These are phyloP conservation scores for Flaveria brownii DNA, from an alignment of 129 eudicot species.

Conservation along the genomic window DNA sequence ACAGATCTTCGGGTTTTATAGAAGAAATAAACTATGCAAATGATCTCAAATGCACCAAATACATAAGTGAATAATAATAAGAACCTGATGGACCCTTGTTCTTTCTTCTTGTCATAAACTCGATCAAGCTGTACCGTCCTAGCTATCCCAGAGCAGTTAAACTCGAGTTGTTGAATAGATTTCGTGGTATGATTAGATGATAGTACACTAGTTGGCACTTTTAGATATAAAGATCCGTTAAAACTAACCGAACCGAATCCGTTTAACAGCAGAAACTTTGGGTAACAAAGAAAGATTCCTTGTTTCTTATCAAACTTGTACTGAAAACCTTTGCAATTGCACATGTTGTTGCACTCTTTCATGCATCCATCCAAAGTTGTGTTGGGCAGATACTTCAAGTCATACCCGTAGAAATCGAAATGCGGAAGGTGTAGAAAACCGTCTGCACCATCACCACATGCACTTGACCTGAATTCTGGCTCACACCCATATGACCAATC, in stretches of 20 bases:
- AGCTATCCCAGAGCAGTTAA: constrained; percentile 18
- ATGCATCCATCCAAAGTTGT: constrained; percentile 38
- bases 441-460: constrained; percentile 9
- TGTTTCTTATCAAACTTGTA: constrained; percentile 17
- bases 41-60: constrained; percentile 44
- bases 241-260: constrained; percentile 35
- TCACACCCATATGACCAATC: constrained; percentile 51
- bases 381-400: constrained; percentile 28
- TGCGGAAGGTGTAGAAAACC: constrained; percentile 32
- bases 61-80: constrained; percentile 37
- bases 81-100: constrained; percentile 29
- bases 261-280: constrained; percentile 47
- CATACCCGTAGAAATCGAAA: constrained; percentile 44
- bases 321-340: constrained; percentile 52
- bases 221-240: constrained; percentile 30
- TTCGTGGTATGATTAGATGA: constrained; percentile 3
- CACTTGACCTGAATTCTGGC: constrained; percentile 28
- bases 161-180: constrained; percentile 2
- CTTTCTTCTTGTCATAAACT: constrained; percentile 29
- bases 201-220: constrained; percentile 30
- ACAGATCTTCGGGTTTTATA: constrained; percentile 19
- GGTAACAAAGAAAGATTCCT: constrained; percentile 42
- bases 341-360: constrained; percentile 31
- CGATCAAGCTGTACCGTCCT: constrained; percentile 21
- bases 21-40: constrained; percentile 29